Evolutionary conservation across 495 filamentous ascomycete species (phyloP), one percentile per base, ranked within the genome.

Genomic region (Xylaria acuta): DNA sequence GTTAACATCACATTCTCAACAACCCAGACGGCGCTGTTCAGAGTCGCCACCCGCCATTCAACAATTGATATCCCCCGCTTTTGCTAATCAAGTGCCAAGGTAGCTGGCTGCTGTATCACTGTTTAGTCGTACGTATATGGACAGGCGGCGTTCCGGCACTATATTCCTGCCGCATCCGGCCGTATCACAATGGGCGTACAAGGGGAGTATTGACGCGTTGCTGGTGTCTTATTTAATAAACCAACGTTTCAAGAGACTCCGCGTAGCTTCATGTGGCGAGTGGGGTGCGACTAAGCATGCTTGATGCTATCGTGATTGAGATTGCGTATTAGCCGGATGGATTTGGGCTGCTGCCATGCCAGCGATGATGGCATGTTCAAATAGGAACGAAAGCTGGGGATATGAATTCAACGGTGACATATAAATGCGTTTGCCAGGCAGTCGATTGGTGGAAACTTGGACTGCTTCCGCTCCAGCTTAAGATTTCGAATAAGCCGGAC

Each of bases 111-210:
- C 30, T 64, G 69, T 71, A 34, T 41, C 18, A 71, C 59, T 56
- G 47, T 32, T 67, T 18, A 43, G 34, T 56, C 27, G 22, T 22
- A 56, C 27, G 22, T 22, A 56, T 60, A 7, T 60, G 67, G 53
- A 69, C n/a, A 40, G 40, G 38, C 25, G 51, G 47, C 16, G 22
- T 18, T 64, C 38, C 51, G 62, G 12, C 62, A 38, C 40, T 47
- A 53, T 20, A 66, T n/a, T 32, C 62, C 36, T 64, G 53, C 70
- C 69, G 60, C 27, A 66, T 30, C 47, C 69, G 69, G 62, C 69
- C 70, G 70, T 72, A 72, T 56, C 51, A 60, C 51, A 49, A 16
- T n/a, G 60, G 45, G 69, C 47, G 59, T 56, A 70, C 43, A 63
- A 8, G 56, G 11, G 25, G 32, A 27, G 18, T 34, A 45, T 40